Evolutionary conservation across 106 monocot genomes (phyloP).

Genomic region (Dendrobium nobile): DNA sequence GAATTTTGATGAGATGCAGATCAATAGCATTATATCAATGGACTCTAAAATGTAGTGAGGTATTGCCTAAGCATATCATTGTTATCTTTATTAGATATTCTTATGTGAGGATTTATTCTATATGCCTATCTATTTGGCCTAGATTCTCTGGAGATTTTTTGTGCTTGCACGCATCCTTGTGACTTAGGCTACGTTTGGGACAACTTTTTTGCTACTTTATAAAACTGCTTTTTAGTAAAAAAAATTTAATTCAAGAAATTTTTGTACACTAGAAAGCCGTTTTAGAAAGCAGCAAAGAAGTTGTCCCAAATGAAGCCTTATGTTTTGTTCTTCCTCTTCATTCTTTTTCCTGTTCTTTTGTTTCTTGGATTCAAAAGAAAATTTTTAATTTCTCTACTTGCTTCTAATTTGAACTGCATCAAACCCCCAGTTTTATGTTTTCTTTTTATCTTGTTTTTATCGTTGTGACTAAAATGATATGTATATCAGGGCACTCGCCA

Average conservation of each 20-base stretch:
- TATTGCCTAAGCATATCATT: neutral
- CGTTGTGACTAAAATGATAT: neutral
- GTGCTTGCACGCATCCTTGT: neutral
- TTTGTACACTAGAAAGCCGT: no score
- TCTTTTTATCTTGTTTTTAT: neutral
- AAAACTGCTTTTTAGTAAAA: no score
- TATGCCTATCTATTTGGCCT: neutral
- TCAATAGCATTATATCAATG: no score
- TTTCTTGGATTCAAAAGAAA: neutral
- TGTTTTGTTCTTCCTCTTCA: neutral
- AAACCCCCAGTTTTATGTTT: neutral
- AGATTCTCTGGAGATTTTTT: neutral
- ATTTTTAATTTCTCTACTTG: neutral
- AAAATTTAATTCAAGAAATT: no score
- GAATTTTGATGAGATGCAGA: neutral
- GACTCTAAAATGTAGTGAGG: neutral
- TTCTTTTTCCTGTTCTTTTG: neutral
- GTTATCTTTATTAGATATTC: neutral
- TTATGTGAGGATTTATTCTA: no score
- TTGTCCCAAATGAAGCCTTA: neutral
- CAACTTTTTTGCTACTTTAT: no score
- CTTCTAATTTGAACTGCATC: neutral
- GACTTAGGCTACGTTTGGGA: neutral
- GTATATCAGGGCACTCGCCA: constrained; percentile 80
- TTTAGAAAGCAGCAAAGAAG: no score